Conservation (phyloP, 2,329 filamentous ascomycete genomes). For the Cadophora sp. region DNA sequence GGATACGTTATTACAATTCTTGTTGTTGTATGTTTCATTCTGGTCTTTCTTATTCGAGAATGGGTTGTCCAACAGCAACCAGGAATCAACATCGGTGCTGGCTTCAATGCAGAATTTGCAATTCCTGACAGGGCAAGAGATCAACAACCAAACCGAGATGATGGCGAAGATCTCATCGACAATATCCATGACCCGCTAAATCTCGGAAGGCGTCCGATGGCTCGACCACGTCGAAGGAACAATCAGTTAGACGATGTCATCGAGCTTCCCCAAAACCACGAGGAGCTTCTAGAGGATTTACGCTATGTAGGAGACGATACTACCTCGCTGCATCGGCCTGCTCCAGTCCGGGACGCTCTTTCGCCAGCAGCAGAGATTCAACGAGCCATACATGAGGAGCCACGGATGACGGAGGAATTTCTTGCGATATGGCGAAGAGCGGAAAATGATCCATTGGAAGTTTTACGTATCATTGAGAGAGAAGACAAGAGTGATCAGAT, state of each 20-base stretch:
- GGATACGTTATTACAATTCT: conserved; percentile 92
- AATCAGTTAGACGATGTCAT: conserved; percentile 30
- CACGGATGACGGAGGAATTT: conserved; percentile 50
- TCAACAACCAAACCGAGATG: conserved; percentile 28
- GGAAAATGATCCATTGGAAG: conserved; percentile 63
- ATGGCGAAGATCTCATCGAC: conserved; percentile 8
- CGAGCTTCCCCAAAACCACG: conserved; percentile 16
- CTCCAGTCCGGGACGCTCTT: conserved; percentile 36
- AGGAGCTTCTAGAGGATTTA: conserved; percentile 7
- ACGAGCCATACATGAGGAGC: conserved; percentile 39
- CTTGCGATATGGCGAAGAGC: conserved; percentile 65
- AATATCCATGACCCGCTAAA: conserved; percentile 25
- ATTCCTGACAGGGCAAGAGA: conserved; percentile 49
- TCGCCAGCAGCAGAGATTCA: conserved; percentile 42
- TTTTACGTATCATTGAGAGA: conserved; percentile 66
- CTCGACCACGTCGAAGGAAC: conserved; percentile 36
- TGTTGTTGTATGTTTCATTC: conserved; percentile 91
- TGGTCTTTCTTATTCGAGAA: conserved; percentile 96
- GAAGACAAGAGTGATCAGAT: conserved; percentile 66
- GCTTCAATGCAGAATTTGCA: conserved; percentile 61
- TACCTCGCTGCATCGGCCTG: conserved; percentile 28
- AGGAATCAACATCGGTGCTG: conserved; percentile 79
- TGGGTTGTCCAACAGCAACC: conserved; percentile 99
- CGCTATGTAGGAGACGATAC: conserved; percentile 21
- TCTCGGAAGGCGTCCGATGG: conserved; percentile 36